Evolutionary conservation across 2,329 filamentous ascomycete species (phyloP), one percentile per base, ranked within the genome.

Genomic region (Graphilbum fragrans): DNA sequence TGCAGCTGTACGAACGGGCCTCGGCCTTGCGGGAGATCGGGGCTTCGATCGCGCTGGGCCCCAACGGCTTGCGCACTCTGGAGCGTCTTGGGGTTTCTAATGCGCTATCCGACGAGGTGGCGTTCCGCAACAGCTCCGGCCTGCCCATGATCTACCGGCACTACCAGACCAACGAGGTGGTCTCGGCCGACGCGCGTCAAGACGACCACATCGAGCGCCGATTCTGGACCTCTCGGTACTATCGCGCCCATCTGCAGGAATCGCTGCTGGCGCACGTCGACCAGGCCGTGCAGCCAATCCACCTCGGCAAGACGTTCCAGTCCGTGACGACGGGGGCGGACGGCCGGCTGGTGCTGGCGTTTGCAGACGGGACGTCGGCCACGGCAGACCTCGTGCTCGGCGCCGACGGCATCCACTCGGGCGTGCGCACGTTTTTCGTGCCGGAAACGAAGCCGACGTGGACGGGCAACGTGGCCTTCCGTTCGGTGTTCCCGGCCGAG

Each of bases 371-470:
- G 6, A 62, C 59, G 0, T 57, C 52, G 3, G 57, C 57, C 0
- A 50, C 53, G 0, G 67, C 66, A 1, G 67, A 74, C 47, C 52
- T 72, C 33, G 50, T 73, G 20, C 59, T 75, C 16, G 70, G 69
- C 1, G 65, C 69, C 1, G 70, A 75, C 51, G 72, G 72, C 32
- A 65, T 74, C 37, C 65, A 68, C 48, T 72, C 67, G 18, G 55
- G 59, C 2, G 60, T 69, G 20, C 57, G 61, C 12, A 55, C 53
- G 20, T 61, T 62, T n/a, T 66, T 72, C 40, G 57, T 67, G 2
- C 63, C 65, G 0, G 51, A 57, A 0, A 59, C 64, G 12, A 51
- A 52, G 14, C 53, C 65, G 1, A 51, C 46, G 6, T 66, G 64
- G 57, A 68, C 61, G 6, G 65, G 65, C 5, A 63, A 63, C 54